Evolutionary conservation across 768 basidiomycete species (phyloP), one percentile per base, ranked within the genome.

Genomic region (Naematelia encephala): DNA sequence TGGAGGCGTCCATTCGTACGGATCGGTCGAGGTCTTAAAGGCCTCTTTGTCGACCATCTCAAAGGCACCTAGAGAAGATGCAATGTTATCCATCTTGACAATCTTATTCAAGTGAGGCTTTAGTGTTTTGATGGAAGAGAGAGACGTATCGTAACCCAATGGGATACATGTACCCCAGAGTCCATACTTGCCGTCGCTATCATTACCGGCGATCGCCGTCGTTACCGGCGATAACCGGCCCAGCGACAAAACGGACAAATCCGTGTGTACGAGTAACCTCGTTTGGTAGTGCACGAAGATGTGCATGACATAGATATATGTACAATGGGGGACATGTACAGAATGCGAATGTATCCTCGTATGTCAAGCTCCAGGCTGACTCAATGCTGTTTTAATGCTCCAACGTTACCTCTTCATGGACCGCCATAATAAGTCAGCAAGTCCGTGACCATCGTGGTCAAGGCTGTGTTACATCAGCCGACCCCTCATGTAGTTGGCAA

Each of bases 1-100:
- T 23, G 54, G 48, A 27, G 66, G 60, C 22, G 43, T 13, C 62
- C 59, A 68, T n/a, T 62, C 57, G 43, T 64, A 60, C 10, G 60
- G 42, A 4, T 54, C 53, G 16, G 29, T n/a, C 8, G 28, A 34
- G 29, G 52, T n/a, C 39, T 39, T 1, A 26, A n/a, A 16, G 10
- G 50, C 50, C 30, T 53, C 49, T 16, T 57, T 55, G 46, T 60
- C 59, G 34, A 60, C 22, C 19, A 60, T 19, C 46, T 60, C 59
- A 46, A 60, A 60, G 3, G 45, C 22, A 30, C 54, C 59, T 12
- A 60, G 47, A 27, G 27, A 22, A 4, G 59, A 60, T 14, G 29
- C 21, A n/a, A 59, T 28, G 3, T 54, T 27, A 10, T 59, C 42
- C 11, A 59, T 46, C 27, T n/a, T 19, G 39, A 43, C n/a, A n/a